Base-by-base conservation (phyloP, 2,329 filamentous ascomycete genomes). In the Cordyceps javanica region DNA sequence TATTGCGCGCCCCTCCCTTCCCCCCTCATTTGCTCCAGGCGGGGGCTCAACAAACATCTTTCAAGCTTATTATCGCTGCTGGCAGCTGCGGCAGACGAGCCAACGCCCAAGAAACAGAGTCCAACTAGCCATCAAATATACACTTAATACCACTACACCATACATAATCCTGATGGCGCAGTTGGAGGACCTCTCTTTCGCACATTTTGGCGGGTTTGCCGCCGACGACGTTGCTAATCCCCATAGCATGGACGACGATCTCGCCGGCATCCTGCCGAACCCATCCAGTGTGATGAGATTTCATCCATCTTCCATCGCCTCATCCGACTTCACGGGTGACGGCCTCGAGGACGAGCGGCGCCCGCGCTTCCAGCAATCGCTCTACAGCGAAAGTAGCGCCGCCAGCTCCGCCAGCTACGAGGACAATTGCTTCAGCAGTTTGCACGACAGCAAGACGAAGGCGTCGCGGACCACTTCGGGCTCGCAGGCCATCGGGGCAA, bases 341-440 rank as follows among this genome's bases (percentile, higher is more conserved):
- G 49, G 25, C 28, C 28, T 16, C 7, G 41, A 45, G 14, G 39
- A 34, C 16, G 32, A 13, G 13, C 52, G 41, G 3, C 52, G 52
- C 5, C 14, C 14, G 30, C 39, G 41, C 41, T 36, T 55, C 21
- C 21, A n/a, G 6, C 39, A 39, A 5, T 55, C 52, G 10, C 14
- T 32, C 2, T 21, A 34, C 25, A n/a, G 32, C 23, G 32, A 25
- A 13, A 55, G 52, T 30, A 38, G 19, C 14, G 10, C 28, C 28
- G 26, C 30, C 16, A 39, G 30, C 32, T 28, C 42, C 53, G 21
- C 5, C n/a, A 5, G 7, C n/a, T 16, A 49, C n/a, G 54, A 36
- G 16, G n/a, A n/a, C n/a, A n/a, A n/a, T n/a, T n/a, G n/a, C 26
- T 50, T 57, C n/a, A 57, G 54, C 54, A 48, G 16, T 32, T 13